phyloP scores from a whole-genome alignment of 2,329 filamentous ascomycete species.

The Clarireedia homoeocarpa region DNA sequence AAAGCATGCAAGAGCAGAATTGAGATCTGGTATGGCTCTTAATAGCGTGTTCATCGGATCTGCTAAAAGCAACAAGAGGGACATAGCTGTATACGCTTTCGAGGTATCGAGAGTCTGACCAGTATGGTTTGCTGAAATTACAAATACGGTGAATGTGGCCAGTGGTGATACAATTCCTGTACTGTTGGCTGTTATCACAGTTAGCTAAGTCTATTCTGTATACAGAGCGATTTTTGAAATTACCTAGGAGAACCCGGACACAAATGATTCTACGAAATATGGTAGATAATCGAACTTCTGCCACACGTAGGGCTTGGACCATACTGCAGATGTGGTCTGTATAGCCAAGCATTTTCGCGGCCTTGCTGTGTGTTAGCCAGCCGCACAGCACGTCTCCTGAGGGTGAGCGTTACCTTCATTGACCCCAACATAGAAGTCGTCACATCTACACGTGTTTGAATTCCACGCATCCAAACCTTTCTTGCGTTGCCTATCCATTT shows the following conservation, averaged over 20 bases:
- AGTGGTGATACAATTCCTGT: slow-evolving; percentile 30
- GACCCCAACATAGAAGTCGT: slow-evolving; percentile 26
- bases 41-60: slow-evolving; percentile 35
- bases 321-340: slow-evolving; percentile 28
- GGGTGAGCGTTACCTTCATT: slow-evolving; percentile 22
- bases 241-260: slow-evolving; percentile 17
- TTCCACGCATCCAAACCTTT: slow-evolving; percentile 26
- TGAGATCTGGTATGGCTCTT: slow-evolving; percentile 32
- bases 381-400: background rate
- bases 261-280: slow-evolving; percentile 31
- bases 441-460: slow-evolving; percentile 26
- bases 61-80: slow-evolving; percentile 34
- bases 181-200: slow-evolving; percentile 16
- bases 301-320: slow-evolving; percentile 31
- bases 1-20: slow-evolving; percentile 34
- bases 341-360: slow-evolving; percentile 30
- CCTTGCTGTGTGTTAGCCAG: slow-evolving; percentile 12
- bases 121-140: slow-evolving; percentile 25
- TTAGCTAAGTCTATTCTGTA: background rate
- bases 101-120: slow-evolving; percentile 23
- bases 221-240: background rate
- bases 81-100: slow-evolving; percentile 36
- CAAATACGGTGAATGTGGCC: slow-evolving; percentile 34
- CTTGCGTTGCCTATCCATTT: slow-evolving; percentile 22
- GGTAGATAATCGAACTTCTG: slow-evolving; percentile 34